Evolutionary conservation across 2,329 filamentous ascomycete species (phyloP).

Genomic region (Fusarium verrucosum): DNA sequence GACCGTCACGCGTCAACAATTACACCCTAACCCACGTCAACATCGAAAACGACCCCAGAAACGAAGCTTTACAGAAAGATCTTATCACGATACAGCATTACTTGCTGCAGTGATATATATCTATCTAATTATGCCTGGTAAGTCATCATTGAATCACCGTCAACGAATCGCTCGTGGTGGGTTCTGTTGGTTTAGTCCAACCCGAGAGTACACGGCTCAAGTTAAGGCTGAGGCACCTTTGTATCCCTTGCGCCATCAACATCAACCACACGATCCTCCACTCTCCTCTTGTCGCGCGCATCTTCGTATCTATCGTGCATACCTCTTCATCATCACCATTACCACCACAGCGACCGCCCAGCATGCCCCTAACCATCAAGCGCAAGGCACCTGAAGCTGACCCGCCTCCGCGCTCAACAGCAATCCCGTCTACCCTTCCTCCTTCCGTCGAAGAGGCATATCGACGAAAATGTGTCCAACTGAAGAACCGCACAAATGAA

Average conservation of each 20-base stretch:
- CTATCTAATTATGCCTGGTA: constrained; percentile 32
- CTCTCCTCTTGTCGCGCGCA: constrained; percentile 6
- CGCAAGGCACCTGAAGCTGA: constrained; percentile 52
- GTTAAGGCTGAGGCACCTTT: constrained; percentile 25
- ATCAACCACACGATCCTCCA: constrained; percentile 12
- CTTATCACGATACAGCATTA: not conserved
- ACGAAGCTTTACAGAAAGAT: not conserved
- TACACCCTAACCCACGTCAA: constrained; percentile 1
- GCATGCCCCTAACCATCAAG: constrained; percentile 50
- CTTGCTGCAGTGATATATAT: constrained; percentile 2
- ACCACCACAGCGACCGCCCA: constrained; percentile 11
- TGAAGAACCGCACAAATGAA: constrained; percentile 90
- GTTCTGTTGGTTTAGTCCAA: constrained; percentile 33
- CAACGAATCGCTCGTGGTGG: constrained; percentile 19
- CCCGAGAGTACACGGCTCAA: constrained; percentile 4
- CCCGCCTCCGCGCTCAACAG: constrained; percentile 48
- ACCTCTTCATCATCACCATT: constrained; percentile 8
- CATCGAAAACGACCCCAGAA: not conserved
- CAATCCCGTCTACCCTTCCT: constrained; percentile 71
- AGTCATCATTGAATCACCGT: constrained; percentile 13
- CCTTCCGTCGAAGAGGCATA: constrained; percentile 96
- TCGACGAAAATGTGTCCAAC: constrained; percentile 93
- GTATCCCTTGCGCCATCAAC: constrained; percentile 28
- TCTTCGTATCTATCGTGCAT: not conserved
- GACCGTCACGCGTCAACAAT: constrained; percentile 16